Evolutionary conservation across 768 basidiomycete genomes (phyloP), one percentile per base, ranked within the genome.

Genomic region (Calvatia gigantea): DNA sequence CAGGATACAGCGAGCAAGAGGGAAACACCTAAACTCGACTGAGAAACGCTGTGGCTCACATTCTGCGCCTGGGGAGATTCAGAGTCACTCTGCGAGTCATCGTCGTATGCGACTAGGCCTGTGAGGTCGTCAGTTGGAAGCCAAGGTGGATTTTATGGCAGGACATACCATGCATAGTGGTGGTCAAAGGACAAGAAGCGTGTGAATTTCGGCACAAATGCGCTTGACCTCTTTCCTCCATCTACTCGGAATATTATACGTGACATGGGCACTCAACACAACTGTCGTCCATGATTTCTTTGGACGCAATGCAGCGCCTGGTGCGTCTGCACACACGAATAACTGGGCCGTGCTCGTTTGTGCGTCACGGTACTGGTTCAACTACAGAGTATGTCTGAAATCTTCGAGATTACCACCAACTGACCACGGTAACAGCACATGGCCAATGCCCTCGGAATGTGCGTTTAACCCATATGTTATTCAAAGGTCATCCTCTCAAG

Each of bases 321-420:
- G 64, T 3, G 59, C 58, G 6, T 77, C 77, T 14, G 67, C 68
- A 28, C 94, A 97, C 67, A 97, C 96, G 5, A 99, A 98, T 67
- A 98, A 98, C 69, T 99, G 97, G 97, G 97, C 97, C 1, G 95
- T 99, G 4, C 76, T 98, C 32, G 95, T 98, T 3, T 95, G 91
- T 63, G 81, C 97, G 1, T 97, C 94, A 4, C 69, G 95, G 55
- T 96, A 95, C 68, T 98, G 95, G 95, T 99, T 99, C 78, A 99
- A 99, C 68, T 99, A 99, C 66, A 77, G 96, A 39, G 96, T 97
- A 65, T 50, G 87, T 79, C 14, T 8, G 19, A 15, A 0, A 41
- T 39, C 37, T 33, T 31, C 35, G 17, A 1, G 25, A 27, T 17
- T 14, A 17, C n/a, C 23, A 28, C 23, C 29, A 19, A 32, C 52